Conservation (phyloP, 148 eudicot species). For the Spergularia bocconei region DNA sequence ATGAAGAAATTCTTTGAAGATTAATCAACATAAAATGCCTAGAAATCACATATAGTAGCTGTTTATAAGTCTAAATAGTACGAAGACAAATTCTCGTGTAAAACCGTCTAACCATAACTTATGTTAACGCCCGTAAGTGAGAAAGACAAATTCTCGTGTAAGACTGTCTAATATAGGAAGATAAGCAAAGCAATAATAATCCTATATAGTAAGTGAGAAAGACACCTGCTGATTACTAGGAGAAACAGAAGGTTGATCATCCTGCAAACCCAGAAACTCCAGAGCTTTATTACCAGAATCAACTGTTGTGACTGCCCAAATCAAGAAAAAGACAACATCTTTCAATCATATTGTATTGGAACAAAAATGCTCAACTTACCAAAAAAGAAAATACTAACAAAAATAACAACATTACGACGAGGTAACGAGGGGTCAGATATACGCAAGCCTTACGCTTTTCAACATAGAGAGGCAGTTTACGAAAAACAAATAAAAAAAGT, state of each 20-base stretch:
- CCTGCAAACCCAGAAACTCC: conserved; percentile 69
- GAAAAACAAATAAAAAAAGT: not conserved
- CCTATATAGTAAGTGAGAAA: conserved; percentile 15
- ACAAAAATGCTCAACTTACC: not conserved
- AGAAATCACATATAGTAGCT: no score
- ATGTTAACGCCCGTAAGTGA: no score
- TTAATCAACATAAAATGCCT: no score
- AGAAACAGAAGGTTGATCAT: conserved; percentile 48
- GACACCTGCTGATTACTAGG: conserved; percentile 49
- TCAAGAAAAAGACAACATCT: conserved; percentile 13
- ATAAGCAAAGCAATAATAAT: not conserved
- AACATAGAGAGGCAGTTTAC: no score
- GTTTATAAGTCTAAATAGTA: not conserved
- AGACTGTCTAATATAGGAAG: not conserved
- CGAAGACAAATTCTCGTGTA: not conserved
- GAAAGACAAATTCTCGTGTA: not conserved
- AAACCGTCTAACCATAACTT: no score
- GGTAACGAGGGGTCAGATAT: no score
- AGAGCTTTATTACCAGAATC: conserved; percentile 97
- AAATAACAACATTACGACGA: not conserved
- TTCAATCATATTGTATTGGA: not conserved
- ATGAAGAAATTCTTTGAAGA: not conserved
- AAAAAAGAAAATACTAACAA: not conserved
- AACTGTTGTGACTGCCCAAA: conserved; percentile 79
- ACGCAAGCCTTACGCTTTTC: no score